Percentiles rank a stretch among this genome's conserved stretches.
Conservation (phyloP, 257 asterid genomes). For the Capsicum pubescens region DNA sequence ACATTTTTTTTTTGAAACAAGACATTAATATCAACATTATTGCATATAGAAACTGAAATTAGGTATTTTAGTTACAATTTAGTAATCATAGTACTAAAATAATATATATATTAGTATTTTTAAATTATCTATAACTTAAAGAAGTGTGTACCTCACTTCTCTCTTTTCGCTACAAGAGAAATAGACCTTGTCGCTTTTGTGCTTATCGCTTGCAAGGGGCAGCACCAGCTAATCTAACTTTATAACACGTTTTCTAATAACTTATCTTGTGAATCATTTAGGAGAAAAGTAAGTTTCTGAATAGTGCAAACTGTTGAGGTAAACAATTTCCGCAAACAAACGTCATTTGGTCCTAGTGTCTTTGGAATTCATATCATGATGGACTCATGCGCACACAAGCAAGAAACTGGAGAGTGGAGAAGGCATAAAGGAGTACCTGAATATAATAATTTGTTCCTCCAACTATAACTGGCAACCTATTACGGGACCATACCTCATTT, state of each 20-base stretch:
- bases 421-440: slow-evolving; percentile 56
- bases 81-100: too few relatives aligned
- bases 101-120: background rate
- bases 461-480: slow-evolving; percentile 84
- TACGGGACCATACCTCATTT: slow-evolving; percentile 74
- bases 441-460: slow-evolving; percentile 99
- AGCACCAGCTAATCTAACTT: background rate
- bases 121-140: background rate
- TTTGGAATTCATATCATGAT: background rate
- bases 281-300: slow-evolving; percentile 1
- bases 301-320: slow-evolving; percentile 11
- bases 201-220: background rate
- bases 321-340: background rate
- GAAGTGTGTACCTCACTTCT: background rate
- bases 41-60: background rate
- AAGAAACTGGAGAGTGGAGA: background rate
- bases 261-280: background rate
- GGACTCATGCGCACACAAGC: background rate
- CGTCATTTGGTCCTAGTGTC: background rate
- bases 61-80: too few relatives aligned
- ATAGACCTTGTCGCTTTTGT: background rate
- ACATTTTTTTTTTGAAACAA: background rate
- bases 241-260: background rate
- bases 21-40: background rate
- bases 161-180: background rate